Evolutionary conservation across 305 asterid genomes (phyloP).

Genomic region (Fraxinus sp.): DNA sequence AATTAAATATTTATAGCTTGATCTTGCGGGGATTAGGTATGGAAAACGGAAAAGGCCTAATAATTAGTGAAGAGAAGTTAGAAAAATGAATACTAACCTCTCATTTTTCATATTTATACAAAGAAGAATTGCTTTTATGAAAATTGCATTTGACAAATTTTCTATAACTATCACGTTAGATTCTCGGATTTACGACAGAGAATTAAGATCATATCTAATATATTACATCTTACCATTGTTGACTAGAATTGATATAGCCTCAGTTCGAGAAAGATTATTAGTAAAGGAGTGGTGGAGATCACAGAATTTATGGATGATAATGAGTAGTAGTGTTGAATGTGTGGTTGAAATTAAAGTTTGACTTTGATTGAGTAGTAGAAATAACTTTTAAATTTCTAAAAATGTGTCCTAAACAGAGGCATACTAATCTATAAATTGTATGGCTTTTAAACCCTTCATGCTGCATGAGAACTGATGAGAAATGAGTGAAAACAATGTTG

Average conservation of each 20-base stretch:
- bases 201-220: neutral
- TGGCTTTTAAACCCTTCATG: neutral
- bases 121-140: neutral
- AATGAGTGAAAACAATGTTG: neutral
- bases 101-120: neutral
- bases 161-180: neutral
- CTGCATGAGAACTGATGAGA: neutral
- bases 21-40: neutral
- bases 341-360: neutral
- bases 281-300: neutral
- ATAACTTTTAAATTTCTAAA: neutral
- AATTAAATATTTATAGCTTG: neutral
- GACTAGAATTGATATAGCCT: neutral
- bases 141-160: neutral
- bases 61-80: neutral
- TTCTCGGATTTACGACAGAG: neutral
- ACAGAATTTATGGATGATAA: neutral
- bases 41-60: neutral
- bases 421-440: neutral
- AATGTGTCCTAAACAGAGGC: neutral
- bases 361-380: neutral
- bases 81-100: constrained; percentile 28
- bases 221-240: neutral
- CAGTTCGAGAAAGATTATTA: neutral
- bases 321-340: neutral